Conservation (phyloP, 1,139 yeast genomes). For the Lizanozyma gosingica region DNA sequence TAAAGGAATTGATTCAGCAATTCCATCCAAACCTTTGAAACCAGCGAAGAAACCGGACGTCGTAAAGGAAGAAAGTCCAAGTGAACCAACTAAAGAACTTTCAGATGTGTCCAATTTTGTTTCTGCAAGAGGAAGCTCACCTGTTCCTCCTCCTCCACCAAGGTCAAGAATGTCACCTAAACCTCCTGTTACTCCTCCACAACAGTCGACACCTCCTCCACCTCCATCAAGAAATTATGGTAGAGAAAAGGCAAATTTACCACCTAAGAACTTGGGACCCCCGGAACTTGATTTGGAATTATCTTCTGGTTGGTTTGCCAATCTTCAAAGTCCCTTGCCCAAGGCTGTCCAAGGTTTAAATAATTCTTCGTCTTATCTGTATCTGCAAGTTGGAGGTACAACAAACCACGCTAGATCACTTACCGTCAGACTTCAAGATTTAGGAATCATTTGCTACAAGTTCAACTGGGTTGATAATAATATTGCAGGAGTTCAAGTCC, state of each 20-base stretch:
- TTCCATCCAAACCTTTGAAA: too few relatives aligned
- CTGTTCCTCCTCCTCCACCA: conserved; percentile 5
- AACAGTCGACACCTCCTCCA: conserved; percentile 2
- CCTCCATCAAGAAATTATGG: conserved; percentile 3
- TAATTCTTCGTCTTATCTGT: conserved; percentile 23
- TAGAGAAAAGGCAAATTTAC: conserved; percentile 3
- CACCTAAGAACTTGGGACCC: conserved; percentile 14
- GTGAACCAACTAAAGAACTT: too few relatives aligned
- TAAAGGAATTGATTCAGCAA: too few relatives aligned
- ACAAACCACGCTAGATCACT: conserved; percentile 14
- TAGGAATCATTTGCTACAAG: conserved; percentile 37
- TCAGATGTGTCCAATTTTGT: too few relatives aligned
- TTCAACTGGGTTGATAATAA: conserved; percentile 37
- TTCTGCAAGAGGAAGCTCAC: too few relatives aligned
- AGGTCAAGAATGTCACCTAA: neutral
- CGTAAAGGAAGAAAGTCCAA: too few relatives aligned
- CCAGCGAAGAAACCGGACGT: too few relatives aligned
- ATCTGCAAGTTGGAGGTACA: conserved; percentile 10
- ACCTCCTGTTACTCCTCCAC: neutral
- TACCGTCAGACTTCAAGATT: conserved; percentile 40
- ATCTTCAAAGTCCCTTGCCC: conserved; percentile 23
- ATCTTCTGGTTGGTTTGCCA: conserved; percentile 37
- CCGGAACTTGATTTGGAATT: conserved; percentile 36
- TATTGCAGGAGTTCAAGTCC: conserved; percentile 12
- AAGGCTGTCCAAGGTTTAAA: conserved; percentile 25